phyloP scores from a whole-genome alignment of 2,329 filamentous ascomycete genomes.

The Colletotrichum eleusines region DNA sequence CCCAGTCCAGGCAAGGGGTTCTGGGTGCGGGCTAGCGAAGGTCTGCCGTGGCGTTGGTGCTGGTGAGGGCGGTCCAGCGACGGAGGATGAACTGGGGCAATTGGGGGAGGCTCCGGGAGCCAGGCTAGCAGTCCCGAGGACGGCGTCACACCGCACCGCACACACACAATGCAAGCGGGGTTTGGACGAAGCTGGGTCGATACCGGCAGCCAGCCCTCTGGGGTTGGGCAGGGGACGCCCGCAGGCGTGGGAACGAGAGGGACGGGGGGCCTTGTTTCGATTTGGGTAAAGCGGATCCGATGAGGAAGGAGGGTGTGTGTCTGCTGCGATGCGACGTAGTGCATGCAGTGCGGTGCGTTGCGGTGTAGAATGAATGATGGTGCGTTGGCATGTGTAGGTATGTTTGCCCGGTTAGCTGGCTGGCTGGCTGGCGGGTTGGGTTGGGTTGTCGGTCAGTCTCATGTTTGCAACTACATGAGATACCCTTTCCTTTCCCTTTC shows the following conservation, averaged over 20 bases:
- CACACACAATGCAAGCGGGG: no score
- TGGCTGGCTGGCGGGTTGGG: not conserved
- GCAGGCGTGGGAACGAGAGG: slow-evolving; percentile 30
- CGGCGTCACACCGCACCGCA: slow-evolving; percentile 30
- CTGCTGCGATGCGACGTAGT: not conserved
- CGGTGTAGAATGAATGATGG: not conserved
- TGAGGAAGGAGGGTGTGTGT: not conserved
- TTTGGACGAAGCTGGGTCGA: slow-evolving; percentile 36
- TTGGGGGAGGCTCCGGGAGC: slow-evolving; percentile 28
- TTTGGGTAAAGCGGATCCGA: not conserved
- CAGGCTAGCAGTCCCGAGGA: slow-evolving; percentile 31
- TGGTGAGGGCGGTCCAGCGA: slow-evolving; percentile 3
- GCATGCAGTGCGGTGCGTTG: not conserved
- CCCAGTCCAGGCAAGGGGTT: not conserved
- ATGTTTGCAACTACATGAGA: no score
- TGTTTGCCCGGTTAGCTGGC: not conserved
- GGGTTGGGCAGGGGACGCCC: slow-evolving; percentile 35
- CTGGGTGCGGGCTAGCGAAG: slow-evolving; percentile 5
- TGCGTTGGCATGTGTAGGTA: not conserved
- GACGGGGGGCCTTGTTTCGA: slow-evolving; percentile 37
- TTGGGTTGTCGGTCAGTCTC: not conserved
- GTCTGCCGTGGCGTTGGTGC: slow-evolving; percentile 16
- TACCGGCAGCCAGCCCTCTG: slow-evolving; percentile 21
- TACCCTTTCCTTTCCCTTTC: no score
- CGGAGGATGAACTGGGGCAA: not conserved